Conservation (phyloP, 805 yeast genomes). For the Ogataea populi-albae region DNA sequence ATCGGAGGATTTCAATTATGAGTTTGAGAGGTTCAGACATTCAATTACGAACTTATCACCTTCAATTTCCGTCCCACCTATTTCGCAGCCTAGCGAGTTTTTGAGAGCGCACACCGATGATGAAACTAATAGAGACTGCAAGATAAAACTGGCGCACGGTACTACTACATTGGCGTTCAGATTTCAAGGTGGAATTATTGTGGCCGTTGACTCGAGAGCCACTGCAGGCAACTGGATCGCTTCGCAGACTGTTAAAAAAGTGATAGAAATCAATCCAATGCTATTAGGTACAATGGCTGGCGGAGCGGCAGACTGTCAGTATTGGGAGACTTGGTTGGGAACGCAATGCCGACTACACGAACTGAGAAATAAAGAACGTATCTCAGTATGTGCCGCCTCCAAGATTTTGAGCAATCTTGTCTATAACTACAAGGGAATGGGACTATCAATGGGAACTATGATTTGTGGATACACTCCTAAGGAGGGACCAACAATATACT, state of each 20-base stretch:
- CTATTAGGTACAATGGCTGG: constrained; percentile 98
- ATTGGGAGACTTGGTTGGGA: constrained; percentile 99
- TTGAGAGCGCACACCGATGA: constrained; percentile 98
- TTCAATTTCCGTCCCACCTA: constrained; percentile 70
- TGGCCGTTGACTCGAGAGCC: constrained; percentile 97
- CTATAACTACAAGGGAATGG: constrained; percentile 94
- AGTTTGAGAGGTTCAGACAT: constrained; percentile 15
- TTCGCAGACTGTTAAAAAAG: constrained; percentile 96
- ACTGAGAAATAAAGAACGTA: constrained; percentile 89
- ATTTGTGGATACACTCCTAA: constrained; percentile 93
- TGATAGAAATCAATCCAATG: constrained; percentile 93
- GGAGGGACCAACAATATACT: constrained; percentile 93
- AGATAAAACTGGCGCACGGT: constrained; percentile 96
- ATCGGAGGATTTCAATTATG: constrained; percentile 19
- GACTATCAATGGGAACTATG: constrained; percentile 99
- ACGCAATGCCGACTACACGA: constrained; percentile 94
- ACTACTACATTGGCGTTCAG: constrained; percentile 98
- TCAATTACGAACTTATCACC: constrained; percentile 46
- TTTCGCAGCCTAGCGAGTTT: constrained; percentile 85
- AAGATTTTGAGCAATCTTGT: constrained; percentile 89
- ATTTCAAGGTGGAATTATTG: constrained; percentile 91
- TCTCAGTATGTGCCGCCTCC: constrained; percentile 94
- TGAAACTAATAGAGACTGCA: constrained; percentile 86
- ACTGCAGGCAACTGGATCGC: constrained; percentile 98
- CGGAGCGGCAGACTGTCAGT: constrained; percentile 99